A percentile compares a stretch with the other conserved stretches of the same genome.
Evolutionary conservation across 352 stramenopile species (phyloP).

Genomic region (Phytophthora pinifolia): DNA sequence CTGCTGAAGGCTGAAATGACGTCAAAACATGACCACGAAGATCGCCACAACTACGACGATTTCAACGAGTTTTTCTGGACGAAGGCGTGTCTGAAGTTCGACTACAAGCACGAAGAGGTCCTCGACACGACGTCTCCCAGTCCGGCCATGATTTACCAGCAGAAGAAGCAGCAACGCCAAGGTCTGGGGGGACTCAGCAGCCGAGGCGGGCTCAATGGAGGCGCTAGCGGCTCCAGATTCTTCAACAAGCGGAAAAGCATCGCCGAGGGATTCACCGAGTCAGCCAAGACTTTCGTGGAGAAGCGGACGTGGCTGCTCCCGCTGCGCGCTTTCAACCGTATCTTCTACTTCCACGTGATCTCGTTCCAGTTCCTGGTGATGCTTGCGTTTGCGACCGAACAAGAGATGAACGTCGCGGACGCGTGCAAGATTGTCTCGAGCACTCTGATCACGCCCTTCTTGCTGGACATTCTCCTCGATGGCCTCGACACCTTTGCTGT

Average conservation of each 20-base stretch:
- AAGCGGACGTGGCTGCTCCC: slow-evolving; percentile 97
- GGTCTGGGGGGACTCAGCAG: slow-evolving; percentile 34
- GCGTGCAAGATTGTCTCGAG: slow-evolving; percentile 88
- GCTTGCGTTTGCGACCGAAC: slow-evolving; percentile 90
- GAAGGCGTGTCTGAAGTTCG: slow-evolving; percentile 92
- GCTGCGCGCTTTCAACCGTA: slow-evolving; percentile 93
- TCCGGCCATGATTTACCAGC: slow-evolving; percentile 49
- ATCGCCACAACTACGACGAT: slow-evolving; percentile 98
- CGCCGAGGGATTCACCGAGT: slow-evolving; percentile 84
- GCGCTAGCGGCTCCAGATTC: slow-evolving; percentile 21
- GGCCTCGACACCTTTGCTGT: slow-evolving; percentile 91
- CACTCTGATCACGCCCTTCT: slow-evolving; percentile 91
- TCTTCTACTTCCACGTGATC: slow-evolving; percentile 98
- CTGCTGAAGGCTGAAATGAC: slow-evolving; percentile 87
- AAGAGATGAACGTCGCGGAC: slow-evolving; percentile 90
- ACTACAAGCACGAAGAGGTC: slow-evolving; percentile 91
- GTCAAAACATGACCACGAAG: slow-evolving; percentile 90
- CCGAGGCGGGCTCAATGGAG: slow-evolving; percentile 26
- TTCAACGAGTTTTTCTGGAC: slow-evolving; percentile 99
- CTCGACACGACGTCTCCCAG: slow-evolving; percentile 74
- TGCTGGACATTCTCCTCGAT: slow-evolving; percentile 88
- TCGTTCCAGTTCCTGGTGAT: slow-evolving; percentile 95
- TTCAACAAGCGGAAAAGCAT: slow-evolving; percentile 81
- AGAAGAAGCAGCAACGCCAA: slow-evolving; percentile 51
- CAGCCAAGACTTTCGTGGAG: slow-evolving; percentile 98